Base-by-base conservation (phyloP, 169 alveolate genomes). In the Theileria parva region DNA sequence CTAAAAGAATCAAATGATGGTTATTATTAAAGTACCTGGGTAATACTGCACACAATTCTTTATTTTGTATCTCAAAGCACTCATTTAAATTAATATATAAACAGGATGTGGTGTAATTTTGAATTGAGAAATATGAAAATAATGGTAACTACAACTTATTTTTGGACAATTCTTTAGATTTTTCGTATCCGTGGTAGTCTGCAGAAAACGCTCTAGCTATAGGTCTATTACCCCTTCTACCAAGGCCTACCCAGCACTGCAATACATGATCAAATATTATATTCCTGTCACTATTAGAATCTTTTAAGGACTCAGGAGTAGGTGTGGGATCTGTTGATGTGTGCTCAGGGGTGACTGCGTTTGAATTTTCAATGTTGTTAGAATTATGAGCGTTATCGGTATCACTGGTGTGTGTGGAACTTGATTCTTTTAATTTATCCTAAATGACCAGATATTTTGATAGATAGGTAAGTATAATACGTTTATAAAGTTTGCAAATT, bases 231-330 rank as follows among this genome's bases (percentile, higher is more conserved):
- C 86, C 79, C 39, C 28, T 71, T 28, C 81, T 69, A 32, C 86
- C 81, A 23, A 75, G 50, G 2, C 80, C 86, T 19, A 84, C 90
- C 90, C 90, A 84, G 87, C 86, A 84, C 23, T 84, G 90, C n/a
- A 84, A 44, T 2, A 73, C 77, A 67, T 67, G 76, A 65, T 84
- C 90, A 44, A 84, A 84, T 17, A 76, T 57, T 21, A 77, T 13
- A 12, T 79, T 79, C 6, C 39, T 55, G 6, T 74, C 85, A 39
- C 48, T 34, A 15, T 50, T 21, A 19, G 32, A n/a, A 25, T 28
- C 28, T 5, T 21, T 23, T 44, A 5, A n/a, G 70, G 19, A 30
- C 21, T n/a, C 51, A 15, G 12, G 23, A 39, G 44, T 17, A 30
- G 21, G 7, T 48, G 80, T 68, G 27, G 12, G 51, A n/a, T 72